Percentiles rank a stretch among this genome's conserved stretches.
phyloP scores from a whole-genome alignment of 2,329 filamentous ascomycete genomes.

The Canariomyces notabilis region DNA sequence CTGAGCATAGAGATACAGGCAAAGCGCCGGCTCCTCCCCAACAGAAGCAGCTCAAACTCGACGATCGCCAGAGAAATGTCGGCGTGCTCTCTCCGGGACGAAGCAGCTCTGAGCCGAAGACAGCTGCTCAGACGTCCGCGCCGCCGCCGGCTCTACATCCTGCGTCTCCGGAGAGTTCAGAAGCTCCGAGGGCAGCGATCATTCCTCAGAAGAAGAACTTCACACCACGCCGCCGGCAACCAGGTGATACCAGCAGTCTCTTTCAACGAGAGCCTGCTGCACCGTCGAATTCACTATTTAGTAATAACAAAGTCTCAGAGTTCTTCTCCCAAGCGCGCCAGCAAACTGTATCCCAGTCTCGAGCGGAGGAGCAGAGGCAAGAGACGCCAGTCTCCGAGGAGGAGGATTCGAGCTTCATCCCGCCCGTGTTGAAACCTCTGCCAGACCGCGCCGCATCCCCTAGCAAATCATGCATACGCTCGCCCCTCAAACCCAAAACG shows the following conservation, averaged over 20 bases:
- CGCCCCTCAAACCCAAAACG: constrained; percentile 53
- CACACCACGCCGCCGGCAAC: constrained; percentile 37
- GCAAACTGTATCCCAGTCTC: background rate
- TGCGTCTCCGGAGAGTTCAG: constrained; percentile 31
- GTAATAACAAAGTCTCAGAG: constrained; percentile 9
- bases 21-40: background rate
- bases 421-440: constrained; percentile 42
- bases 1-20: background rate
- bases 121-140: too few relatives aligned
- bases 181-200: constrained; percentile 27
- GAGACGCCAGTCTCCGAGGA: constrained; percentile 16
- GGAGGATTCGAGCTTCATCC: constrained; percentile 35
- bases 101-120: constrained; percentile 2
- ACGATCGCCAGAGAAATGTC: constrained; percentile 27
- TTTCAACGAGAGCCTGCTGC: constrained; percentile 29
- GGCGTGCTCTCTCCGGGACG: constrained; percentile 36
- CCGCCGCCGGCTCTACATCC: too few relatives aligned
- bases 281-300: constrained; percentile 17
- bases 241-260: constrained; percentile 28
- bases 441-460: constrained; percentile 51
- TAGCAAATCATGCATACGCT: constrained; percentile 52
- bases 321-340: constrained; percentile 14
- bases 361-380: background rate
- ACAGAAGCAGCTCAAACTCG: constrained; percentile 3
- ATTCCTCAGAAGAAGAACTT: constrained; percentile 47